Evolutionary conservation across 352 stramenopile species (phyloP), one percentile per base, ranked within the genome.

Genomic region (Globisporangium nodosum): DNA sequence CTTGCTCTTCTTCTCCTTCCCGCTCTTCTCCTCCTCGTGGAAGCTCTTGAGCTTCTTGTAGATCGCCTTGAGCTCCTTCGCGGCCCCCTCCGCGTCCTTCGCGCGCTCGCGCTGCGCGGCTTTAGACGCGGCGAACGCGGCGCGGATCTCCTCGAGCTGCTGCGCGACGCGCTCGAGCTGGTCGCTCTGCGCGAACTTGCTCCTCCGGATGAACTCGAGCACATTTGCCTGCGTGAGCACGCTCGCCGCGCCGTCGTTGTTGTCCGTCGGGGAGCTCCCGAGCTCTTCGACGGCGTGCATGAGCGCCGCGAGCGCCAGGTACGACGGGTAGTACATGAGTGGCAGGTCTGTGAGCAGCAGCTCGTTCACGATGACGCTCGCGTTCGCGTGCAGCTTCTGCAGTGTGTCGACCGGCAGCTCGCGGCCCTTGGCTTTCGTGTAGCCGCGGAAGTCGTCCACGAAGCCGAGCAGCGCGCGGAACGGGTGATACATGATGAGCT

Each of bases 21-120:
- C 65, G 51, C 88, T 80, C 33, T 62, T 52, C 39, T 88, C 72
- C 2, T 90, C 80, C 15, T 83, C 66, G 60, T 91, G 70, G 60
- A 95, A 93, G 16, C 69, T 64, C 71, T 93, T 93, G n/a, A 95
- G 79, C 61, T 88, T 90, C 68, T 95, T 95, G 70, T 95, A 95
- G 24, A 90, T 71, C 13, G 76, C 63, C 56, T 94, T 94, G 40
- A 94, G 71, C 63, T 92, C 62, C 58, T 90, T 90, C 31, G 52
- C 70, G 39, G 72, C 70, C 37, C 66, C 68, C 3, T 78, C 65
- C 2, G 67, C 70, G 21, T 73, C 70, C 11, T 76, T 63, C 13
- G 63, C 66, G 9, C 70, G 76, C 18, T 61, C 50, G 3, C 40
- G 21, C 33, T 83, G 71, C 43, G 71, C 63, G 49, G 63, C 39